Base-by-base conservation (phyloP, 73 alveolate species). In the Paramecium biaurelia region DNA sequence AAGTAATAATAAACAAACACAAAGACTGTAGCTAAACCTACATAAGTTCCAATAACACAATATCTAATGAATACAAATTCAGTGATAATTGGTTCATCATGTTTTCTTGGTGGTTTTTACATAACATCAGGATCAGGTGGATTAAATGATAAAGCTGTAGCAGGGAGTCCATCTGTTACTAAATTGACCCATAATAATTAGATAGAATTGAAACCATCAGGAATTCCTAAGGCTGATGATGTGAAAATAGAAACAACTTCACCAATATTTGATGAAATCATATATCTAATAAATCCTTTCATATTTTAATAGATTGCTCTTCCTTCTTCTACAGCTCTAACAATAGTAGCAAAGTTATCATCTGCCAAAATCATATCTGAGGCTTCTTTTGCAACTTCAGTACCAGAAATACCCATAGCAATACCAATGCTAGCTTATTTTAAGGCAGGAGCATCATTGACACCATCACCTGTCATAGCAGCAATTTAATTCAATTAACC, bases 401-500 rank as follows among this genome's bases (percentile, higher is more conserved):
- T 99, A 56, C 99, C 99, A 43, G 99, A 95, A 72, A 98, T 97
- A 57, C 99, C 99, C 99, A 99, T 98, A 53, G 99, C 99, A 88
- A 99, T 95, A 57, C 99, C 99, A 87, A 99, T 99, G 93, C 96
- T 96, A 34, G 99, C 99, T 95, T 98, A 96, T 94, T 98, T 97
- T 21, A 99, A 93, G 20, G 99, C 99, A 4, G 99, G 99, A 21
- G 99, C 99, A 95, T 99, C 99, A 86, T 99, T 99, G 47, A 99
- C 99, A 28, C 99, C 99, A 95, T 99, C 99, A 18, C 99, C 99
- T 67, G 99, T 98, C 98, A 99, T 99, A 18, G 99, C 99, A 7
- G 96, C 99, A 24, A 98, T 95, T 82, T 96, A 68, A 74, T 95
- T 93, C 93, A 76, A 76, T 88, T 88, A 58, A 12, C 84, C 94